These are phyloP conservation scores for Lodderomyces theae DNA, from an alignment of 1,139 yeast species.

Conservation along the genomic window DNA sequence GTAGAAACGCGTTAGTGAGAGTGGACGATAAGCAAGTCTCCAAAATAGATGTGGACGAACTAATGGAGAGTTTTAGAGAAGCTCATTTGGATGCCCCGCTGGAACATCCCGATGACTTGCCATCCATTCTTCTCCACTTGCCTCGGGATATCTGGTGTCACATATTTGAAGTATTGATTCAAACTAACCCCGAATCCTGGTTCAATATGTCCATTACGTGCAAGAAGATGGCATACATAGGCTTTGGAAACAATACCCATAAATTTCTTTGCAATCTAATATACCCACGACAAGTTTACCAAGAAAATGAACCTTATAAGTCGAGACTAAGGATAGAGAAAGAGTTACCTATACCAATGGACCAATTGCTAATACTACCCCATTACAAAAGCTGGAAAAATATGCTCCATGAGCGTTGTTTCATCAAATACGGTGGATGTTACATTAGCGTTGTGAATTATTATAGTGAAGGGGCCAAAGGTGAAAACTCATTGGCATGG, in stretches of 20 bases:
- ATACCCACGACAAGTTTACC: constrained; percentile 57
- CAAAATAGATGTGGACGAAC: constrained; percentile 36
- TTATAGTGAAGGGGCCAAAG: constrained; percentile 73
- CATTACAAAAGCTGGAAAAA: constrained; percentile 52
- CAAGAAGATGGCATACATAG: constrained; percentile 58
- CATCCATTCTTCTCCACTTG: constrained; percentile 54
- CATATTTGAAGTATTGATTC: constrained; percentile 53
- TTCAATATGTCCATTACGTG: constrained; percentile 63
- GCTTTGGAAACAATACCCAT: constrained; percentile 58
- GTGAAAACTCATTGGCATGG: constrained; percentile 68
- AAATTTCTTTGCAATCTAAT: constrained; percentile 51
- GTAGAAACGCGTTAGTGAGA: constrained; percentile 27
- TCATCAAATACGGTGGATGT: constrained; percentile 74
- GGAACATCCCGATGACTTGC: constrained; percentile 27
- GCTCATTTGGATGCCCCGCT: constrained; percentile 20
- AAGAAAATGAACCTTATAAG: constrained; percentile 29
- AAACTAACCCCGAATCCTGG: constrained; percentile 62
- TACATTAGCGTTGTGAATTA: constrained; percentile 85
- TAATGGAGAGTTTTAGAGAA: constrained; percentile 31
- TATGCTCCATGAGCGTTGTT: constrained; percentile 57
- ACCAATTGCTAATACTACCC: constrained; percentile 43
- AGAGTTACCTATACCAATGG: constrained; percentile 37
- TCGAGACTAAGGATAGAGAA: constrained; percentile 14
- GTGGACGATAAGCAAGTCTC: constrained; percentile 34
- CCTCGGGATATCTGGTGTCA: constrained; percentile 64